Conservation (phyloP, 2,329 filamentous ascomycete genomes). For the Fusarium ramigenum region DNA sequence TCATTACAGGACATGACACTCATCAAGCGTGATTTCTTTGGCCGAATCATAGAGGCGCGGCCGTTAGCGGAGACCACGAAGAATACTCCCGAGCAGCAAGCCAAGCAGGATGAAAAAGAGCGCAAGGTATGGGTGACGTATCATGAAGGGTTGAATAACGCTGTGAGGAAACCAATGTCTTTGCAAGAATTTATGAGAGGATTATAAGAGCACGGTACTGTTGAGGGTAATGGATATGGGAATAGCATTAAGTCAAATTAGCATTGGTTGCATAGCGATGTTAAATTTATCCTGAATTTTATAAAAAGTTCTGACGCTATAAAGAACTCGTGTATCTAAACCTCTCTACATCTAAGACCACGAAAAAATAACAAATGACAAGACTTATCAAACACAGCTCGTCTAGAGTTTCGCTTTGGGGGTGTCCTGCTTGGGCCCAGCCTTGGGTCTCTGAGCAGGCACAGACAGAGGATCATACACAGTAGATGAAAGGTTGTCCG, state of each 20-base stretch:
- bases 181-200: slow-evolving; percentile 80
- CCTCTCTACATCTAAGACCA: slow-evolving; percentile 28
- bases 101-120: slow-evolving; percentile 53
- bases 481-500: slow-evolving; percentile 57
- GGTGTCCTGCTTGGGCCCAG: slow-evolving; percentile 8
- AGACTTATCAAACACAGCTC: slow-evolving; percentile 2
- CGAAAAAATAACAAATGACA: not conserved
- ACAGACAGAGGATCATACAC: slow-evolving; percentile 64
- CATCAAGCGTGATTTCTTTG: slow-evolving; percentile 87
- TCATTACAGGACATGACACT: slow-evolving; percentile 49
- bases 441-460: slow-evolving; percentile 61
- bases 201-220: slow-evolving; percentile 53
- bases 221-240: not conserved
- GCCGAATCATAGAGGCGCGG: slow-evolving; percentile 68
- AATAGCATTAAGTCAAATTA: not conserved
- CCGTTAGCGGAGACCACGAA: slow-evolving; percentile 54
- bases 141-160: slow-evolving; percentile 91
- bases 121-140: slow-evolving; percentile 85
- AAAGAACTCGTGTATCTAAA: slow-evolving; percentile 29
- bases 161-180: slow-evolving; percentile 87
- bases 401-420: slow-evolving; percentile 58
- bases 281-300: slow-evolving; percentile 4
- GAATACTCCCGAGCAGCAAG: slow-evolving; percentile 47
- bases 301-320: slow-evolving; percentile 12
- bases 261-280: slow-evolving; percentile 22